Percentiles rank a stretch among this genome's conserved stretches.
Conservation (phyloP, 2,329 filamentous ascomycete genomes). For the Penicillium sp. region DNA sequence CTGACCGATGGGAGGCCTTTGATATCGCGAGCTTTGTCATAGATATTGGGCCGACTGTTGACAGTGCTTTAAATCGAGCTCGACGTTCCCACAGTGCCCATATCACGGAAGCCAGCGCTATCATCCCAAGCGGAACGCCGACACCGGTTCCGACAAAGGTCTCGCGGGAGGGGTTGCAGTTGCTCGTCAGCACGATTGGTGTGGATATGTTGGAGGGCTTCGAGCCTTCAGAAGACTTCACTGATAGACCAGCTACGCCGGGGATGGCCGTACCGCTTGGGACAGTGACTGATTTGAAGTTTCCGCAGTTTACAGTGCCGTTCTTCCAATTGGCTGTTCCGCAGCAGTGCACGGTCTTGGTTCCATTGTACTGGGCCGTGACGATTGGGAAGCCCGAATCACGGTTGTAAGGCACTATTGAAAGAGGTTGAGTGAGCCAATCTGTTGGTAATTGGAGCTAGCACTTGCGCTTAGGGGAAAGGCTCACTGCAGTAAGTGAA, state of each 20-base stretch:
- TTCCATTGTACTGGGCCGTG: constrained; percentile 9
- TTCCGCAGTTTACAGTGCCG: constrained; percentile 1
- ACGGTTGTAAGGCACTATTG: constrained; percentile 1
- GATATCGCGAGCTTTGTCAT: neutral
- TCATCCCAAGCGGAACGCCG: constrained; percentile 4
- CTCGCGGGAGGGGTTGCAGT: neutral
- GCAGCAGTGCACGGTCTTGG: constrained; percentile 18
- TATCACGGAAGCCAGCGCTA: neutral
- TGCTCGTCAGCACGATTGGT: neutral
- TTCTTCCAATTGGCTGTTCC: constrained; percentile 8
- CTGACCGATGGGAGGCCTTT: neutral
- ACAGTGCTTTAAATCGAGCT: neutral
- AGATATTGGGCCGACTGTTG: neutral
- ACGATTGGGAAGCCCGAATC: constrained; percentile 10
- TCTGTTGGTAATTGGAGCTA: neutral
- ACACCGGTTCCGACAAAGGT: constrained; percentile 1
- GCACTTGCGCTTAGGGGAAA: neutral
- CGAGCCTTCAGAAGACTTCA: neutral
- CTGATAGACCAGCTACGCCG: constrained; percentile 13
- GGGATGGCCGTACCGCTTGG: constrained; percentile 13
- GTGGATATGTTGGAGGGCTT: neutral
- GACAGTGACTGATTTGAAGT: constrained; percentile 10
- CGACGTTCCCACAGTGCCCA: constrained; percentile 9
- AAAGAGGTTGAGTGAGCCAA: neutral
- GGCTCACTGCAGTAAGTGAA: constrained; percentile 18